Conservation (phyloP, 371 early-diverging fungal genomes). For the Mortierella sp. region DNA sequence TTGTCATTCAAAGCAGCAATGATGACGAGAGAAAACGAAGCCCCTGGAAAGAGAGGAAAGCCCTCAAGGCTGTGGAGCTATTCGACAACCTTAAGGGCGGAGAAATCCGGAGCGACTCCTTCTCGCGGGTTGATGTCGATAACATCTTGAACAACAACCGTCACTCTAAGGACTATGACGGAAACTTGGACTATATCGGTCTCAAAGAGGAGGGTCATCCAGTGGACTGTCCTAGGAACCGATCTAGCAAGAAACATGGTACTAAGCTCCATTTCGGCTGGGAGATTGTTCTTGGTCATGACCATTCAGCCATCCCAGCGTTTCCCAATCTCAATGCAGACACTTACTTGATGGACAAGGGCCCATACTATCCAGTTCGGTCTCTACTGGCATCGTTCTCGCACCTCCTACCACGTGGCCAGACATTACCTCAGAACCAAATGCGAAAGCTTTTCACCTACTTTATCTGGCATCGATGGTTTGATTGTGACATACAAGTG, state of each 20-base stretch:
- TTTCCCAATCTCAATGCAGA: neutral
- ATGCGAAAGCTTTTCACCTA: conserved; percentile 38
- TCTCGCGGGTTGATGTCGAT: conserved; percentile 6
- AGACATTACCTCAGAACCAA: conserved; percentile 11
- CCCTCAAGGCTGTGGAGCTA: neutral
- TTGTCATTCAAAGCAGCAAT: neutral
- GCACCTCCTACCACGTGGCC: conserved; percentile 21
- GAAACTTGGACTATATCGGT: conserved; percentile 34
- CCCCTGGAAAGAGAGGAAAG: neutral
- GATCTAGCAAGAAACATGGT: neutral
- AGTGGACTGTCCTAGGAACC: neutral
- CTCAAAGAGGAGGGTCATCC: conserved; percentile 32
- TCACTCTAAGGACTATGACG: conserved; percentile 9
- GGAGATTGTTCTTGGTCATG: conserved; percentile 24
- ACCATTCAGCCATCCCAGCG: conserved; percentile 7
- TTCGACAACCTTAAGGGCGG: neutral
- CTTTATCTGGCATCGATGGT: conserved; percentile 42
- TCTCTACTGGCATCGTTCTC: conserved; percentile 32
- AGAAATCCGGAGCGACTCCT: neutral
- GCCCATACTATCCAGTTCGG: conserved; percentile 27
- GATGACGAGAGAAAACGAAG: neutral
- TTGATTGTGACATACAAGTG: conserved; percentile 38
- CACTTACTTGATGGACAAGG: neutral
- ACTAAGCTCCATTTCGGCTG: conserved; percentile 38
- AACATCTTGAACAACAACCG: conserved; percentile 36